Conservation (phyloP, 2,329 filamentous ascomycete genomes). For the Ceratocystis cacaofunesta region DNA sequence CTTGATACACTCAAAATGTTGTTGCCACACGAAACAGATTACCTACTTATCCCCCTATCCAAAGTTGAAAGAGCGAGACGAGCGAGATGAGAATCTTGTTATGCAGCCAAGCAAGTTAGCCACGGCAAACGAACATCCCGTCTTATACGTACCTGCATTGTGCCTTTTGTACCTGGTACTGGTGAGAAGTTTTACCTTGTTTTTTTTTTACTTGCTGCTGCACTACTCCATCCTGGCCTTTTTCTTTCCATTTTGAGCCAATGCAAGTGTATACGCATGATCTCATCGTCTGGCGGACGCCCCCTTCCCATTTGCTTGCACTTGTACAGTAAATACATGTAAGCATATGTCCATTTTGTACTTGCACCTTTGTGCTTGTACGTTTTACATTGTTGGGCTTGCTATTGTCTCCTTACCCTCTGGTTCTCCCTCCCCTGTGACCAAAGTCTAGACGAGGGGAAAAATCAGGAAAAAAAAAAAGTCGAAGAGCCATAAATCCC, state of each 20-base stretch:
- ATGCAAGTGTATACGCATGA: not conserved
- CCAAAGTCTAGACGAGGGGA: not conserved
- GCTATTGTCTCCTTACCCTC: not conserved
- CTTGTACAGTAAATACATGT: not conserved
- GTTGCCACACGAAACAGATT: not conserved
- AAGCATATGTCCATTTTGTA: not conserved
- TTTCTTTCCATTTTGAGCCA: slow-evolving; percentile 2
- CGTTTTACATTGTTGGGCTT: not conserved
- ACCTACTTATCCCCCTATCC: not conserved
- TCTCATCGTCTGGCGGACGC: not conserved
- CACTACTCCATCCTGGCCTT: not conserved
- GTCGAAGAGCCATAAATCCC: not conserved
- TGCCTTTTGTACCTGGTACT: not conserved
- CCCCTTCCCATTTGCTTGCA: not conserved
- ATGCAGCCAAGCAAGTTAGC: not conserved
- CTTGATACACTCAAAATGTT: not conserved
- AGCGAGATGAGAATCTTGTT: not conserved
- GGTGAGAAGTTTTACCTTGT: not conserved
- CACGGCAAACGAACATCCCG: not conserved
- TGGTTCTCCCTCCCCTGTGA: not conserved
- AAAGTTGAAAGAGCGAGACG: not conserved
- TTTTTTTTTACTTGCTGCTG: not conserved
- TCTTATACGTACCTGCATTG: not conserved
- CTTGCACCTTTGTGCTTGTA: not conserved
- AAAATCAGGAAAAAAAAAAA: not conserved